phyloP scores from a whole-genome alignment of 768 basidiomycete genomes.

The Grammothele lineata region DNA sequence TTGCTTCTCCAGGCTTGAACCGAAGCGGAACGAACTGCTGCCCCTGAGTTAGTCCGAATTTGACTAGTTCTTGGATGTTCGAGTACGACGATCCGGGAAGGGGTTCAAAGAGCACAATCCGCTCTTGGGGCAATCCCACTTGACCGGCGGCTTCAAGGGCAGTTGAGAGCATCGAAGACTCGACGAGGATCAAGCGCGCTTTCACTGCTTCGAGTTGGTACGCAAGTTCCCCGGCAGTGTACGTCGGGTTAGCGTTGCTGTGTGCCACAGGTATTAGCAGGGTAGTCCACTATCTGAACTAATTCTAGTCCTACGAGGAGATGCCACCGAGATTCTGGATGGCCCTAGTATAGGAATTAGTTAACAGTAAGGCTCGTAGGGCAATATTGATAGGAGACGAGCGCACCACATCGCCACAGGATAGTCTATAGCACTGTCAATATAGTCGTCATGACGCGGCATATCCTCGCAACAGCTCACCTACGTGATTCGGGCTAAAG shows the following conservation, averaged over 20 bases:
- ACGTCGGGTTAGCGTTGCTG: conserved; percentile 49
- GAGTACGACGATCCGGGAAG: conserved; percentile 16
- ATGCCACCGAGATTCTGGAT: conserved; percentile 23
- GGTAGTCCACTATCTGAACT: conserved; percentile 36
- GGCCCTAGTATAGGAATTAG: conserved; percentile 20
- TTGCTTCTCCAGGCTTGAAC: conserved; percentile 23
- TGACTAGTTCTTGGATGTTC: conserved; percentile 19
- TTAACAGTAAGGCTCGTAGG: neutral
- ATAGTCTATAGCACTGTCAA: neutral
- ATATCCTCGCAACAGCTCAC: no score
- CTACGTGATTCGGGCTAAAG: conserved; percentile 10
- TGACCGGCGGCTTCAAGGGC: conserved; percentile 42
- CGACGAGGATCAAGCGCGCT: conserved; percentile 44
- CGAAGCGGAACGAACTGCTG: conserved; percentile 19
- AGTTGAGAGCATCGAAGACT: conserved; percentile 39
- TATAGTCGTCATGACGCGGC: no score
- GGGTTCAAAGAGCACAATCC: conserved; percentile 34
- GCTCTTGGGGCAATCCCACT: conserved; percentile 38
- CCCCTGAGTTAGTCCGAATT: conserved; percentile 11
- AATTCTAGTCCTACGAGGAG: conserved; percentile 14
- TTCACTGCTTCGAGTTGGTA: conserved; percentile 51
- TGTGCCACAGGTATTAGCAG: no score
- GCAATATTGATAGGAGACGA: no score
- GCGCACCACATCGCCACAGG: neutral
- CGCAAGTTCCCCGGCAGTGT: conserved; percentile 51